Evolutionary conservation across 1,139 yeast species (phyloP).

Genomic region (Scheffersomyces insectosa): DNA sequence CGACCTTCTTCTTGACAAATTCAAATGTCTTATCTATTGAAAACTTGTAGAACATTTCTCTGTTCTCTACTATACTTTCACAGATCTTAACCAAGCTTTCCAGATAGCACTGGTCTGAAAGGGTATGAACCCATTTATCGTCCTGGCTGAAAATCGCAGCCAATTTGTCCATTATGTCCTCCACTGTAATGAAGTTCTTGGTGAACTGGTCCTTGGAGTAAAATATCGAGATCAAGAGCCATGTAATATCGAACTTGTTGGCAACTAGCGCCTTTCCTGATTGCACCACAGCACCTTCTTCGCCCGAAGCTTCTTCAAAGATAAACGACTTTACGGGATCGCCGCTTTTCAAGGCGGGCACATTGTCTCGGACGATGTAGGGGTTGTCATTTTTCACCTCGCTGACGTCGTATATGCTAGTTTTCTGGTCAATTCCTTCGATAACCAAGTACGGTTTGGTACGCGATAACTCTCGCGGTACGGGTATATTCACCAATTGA

Average conservation of each 20-base stretch:
- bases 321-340: constrained; percentile 38
- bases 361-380: constrained; percentile 11
- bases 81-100: constrained; percentile 35
- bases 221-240: constrained; percentile 42
- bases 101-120: constrained; percentile 25
- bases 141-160: constrained; percentile 18
- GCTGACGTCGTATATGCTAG: constrained; percentile 31
- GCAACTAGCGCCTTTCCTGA: constrained; percentile 42
- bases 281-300: constrained; percentile 30
- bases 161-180: constrained; percentile 50
- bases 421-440: constrained; percentile 4
- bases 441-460: constrained; percentile 23
- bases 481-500: constrained; percentile 27
- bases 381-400: constrained; percentile 30
- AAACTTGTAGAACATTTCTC: constrained; percentile 49
- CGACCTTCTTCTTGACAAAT: constrained; percentile 32
- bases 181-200: constrained; percentile 42
- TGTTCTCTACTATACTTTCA: constrained; percentile 49
- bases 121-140: constrained; percentile 22
- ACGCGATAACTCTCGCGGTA: constrained; percentile 13
- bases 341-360: constrained; percentile 22
- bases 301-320: constrained; percentile 22
- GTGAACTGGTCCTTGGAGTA: constrained; percentile 24
- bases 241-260: constrained; percentile 44
- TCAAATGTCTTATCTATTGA: constrained; percentile 30